Evolutionary conservation across 768 basidiomycete genomes (phyloP).

Genomic region (Postia placenta): DNA sequence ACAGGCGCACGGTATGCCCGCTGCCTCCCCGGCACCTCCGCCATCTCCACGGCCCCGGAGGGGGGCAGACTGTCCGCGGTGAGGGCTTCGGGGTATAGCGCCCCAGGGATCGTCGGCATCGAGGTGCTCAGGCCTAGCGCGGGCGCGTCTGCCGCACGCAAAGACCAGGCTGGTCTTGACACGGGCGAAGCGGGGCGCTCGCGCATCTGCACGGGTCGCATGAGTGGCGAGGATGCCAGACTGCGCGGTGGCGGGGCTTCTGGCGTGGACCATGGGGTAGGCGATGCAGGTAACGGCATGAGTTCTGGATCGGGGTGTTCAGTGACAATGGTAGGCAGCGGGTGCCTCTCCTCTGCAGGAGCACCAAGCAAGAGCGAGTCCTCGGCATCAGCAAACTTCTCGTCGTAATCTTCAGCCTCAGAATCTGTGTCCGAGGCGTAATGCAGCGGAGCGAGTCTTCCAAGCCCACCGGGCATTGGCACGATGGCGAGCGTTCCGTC

Average conservation of each 20-base stretch:
- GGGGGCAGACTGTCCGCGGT: background rate
- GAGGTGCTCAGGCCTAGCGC: constrained; percentile 4
- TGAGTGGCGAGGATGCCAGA: constrained; percentile 2
- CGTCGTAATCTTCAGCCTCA: constrained; percentile 2
- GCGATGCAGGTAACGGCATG: constrained; percentile 29
- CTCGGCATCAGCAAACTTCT: constrained; percentile 3
- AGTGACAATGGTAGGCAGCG: constrained; percentile 11
- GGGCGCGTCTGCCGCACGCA: constrained; percentile 38
- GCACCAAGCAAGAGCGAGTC: constrained; percentile 12
- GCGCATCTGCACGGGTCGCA: constrained; percentile 16
- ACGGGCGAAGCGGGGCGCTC: constrained; percentile 8
- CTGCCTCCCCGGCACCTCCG: constrained; percentile 6
- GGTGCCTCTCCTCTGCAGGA: constrained; percentile 5
- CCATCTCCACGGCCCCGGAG: constrained; percentile 8
- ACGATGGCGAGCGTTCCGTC: background rate
- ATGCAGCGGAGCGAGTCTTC: background rate
- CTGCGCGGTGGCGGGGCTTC: constrained; percentile 5
- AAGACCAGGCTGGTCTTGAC: constrained; percentile 30
- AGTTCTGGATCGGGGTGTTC: constrained; percentile 37
- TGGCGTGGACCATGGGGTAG: constrained; percentile 14
- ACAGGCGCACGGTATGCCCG: constrained; percentile 19
- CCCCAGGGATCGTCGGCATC: constrained; percentile 16
- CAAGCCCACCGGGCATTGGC: background rate
- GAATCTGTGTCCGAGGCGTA: background rate
- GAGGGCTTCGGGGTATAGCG: constrained; percentile 12